Conservation (phyloP, 257 asterid genomes). For the Scutellaria barbata region DNA sequence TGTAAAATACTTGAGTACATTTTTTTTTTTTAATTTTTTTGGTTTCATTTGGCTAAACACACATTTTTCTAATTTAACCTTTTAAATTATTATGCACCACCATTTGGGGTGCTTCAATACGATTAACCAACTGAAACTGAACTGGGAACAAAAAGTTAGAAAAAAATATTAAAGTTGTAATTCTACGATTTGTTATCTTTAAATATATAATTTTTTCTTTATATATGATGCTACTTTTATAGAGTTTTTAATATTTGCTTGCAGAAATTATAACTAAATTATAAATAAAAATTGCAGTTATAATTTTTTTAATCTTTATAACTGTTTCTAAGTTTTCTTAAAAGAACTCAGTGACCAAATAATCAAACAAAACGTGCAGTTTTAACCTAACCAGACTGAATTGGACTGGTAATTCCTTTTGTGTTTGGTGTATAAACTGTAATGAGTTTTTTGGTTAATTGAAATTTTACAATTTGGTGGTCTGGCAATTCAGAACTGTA, state of each 20-base stretch:
- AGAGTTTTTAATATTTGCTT: not conserved
- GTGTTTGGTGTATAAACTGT: not conserved
- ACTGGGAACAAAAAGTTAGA: not conserved
- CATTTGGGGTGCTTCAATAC: not conserved
- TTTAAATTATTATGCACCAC: constrained; percentile 7
- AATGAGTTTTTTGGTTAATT: not conserved
- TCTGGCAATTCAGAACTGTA: not conserved
- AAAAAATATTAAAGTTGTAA: not conserved
- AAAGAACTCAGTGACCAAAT: not conserved
- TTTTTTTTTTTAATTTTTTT: not conserved
- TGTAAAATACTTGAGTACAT: not conserved
- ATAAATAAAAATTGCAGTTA: not conserved
- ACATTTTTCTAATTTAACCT: constrained; percentile 10
- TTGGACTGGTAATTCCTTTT: not conserved
- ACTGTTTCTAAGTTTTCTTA: not conserved
- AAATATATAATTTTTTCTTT: not conserved
- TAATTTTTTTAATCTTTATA: constrained; percentile 1
- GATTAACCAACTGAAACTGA: not conserved
- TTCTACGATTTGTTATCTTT: not conserved
- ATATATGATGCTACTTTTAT: not conserved
- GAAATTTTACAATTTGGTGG: not conserved
- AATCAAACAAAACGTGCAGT: not conserved
- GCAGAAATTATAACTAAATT: not conserved
- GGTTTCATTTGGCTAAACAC: not conserved
- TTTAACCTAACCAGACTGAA: constrained; percentile 13